Conservation (phyloP, 2,329 filamentous ascomycete genomes). For the Botrytis paeoniae region DNA sequence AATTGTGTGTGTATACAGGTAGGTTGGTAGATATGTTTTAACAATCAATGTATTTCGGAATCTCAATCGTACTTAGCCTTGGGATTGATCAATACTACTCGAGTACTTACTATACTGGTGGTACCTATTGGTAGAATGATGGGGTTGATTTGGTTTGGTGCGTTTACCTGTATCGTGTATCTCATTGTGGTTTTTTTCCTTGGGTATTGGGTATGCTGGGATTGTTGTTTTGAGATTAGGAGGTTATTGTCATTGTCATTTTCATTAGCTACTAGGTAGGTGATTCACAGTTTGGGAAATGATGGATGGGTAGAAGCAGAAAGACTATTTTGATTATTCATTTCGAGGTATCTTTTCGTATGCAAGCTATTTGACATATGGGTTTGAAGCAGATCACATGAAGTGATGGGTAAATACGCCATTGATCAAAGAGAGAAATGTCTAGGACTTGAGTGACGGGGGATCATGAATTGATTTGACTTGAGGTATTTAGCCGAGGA, state of each 20-base stretch:
- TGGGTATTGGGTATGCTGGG: neutral
- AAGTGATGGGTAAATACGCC: neutral
- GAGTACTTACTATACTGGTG: too few relatives aligned
- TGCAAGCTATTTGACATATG: neutral
- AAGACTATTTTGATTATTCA: neutral
- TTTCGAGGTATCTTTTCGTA: neutral
- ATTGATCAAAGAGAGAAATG: neutral
- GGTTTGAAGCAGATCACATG: neutral
- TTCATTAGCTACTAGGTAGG: neutral
- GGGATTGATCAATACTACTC: too few relatives aligned
- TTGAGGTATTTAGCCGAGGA: constrained; percentile 40
- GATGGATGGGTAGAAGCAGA: neutral
- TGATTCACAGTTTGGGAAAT: neutral
- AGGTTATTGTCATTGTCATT: neutral
- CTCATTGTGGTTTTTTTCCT: too few relatives aligned
- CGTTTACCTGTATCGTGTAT: too few relatives aligned
- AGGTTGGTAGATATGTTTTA: too few relatives aligned
- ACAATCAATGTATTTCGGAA: too few relatives aligned
- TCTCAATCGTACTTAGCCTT: too few relatives aligned
- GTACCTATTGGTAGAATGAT: too few relatives aligned
- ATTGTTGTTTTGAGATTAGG: neutral
- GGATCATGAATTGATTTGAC: neutral
- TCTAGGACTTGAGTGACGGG: neutral
- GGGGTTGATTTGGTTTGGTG: too few relatives aligned
- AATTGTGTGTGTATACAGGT: too few relatives aligned